These are phyloP conservation scores for Glycine tomentella DNA, from an alignment of 306 rosid genomes.

Conservation along the genomic window DNA sequence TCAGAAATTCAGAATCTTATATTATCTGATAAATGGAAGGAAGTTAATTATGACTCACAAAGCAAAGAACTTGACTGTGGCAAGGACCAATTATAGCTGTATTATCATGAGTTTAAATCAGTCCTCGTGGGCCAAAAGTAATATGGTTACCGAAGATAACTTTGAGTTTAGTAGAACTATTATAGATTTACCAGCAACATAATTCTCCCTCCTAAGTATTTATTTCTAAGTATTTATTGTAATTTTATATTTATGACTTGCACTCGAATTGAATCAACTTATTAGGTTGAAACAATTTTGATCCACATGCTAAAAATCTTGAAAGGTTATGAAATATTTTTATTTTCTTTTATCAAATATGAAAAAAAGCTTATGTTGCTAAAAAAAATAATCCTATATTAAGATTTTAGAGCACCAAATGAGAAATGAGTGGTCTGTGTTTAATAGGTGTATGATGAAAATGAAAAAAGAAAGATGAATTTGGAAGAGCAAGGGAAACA, in stretches of 20 bases:
- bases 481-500: conserved; percentile 1
- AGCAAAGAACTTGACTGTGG: background rate
- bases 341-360: background rate
- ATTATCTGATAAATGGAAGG: background rate
- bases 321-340: background rate
- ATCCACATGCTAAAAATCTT: background rate
- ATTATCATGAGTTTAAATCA: background rate
- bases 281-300: too few relatives aligned
- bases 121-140: background rate
- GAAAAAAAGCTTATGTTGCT: background rate
- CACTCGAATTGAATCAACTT: too few relatives aligned
- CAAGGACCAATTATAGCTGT: background rate
- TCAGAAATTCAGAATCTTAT: background rate
- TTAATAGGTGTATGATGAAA: background rate
- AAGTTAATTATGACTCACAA: background rate
- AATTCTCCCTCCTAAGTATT: too few relatives aligned
- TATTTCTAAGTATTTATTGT: too few relatives aligned
- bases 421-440: background rate
- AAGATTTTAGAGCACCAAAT: background rate
- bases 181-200: too few relatives aligned
- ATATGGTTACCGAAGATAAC: background rate
- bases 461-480: background rate
- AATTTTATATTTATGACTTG: too few relatives aligned
- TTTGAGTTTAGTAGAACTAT: too few relatives aligned
- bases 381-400: background rate